Base-by-base conservation (phyloP, 441 rosid genomes). In the Isatis lusitanica region DNA sequence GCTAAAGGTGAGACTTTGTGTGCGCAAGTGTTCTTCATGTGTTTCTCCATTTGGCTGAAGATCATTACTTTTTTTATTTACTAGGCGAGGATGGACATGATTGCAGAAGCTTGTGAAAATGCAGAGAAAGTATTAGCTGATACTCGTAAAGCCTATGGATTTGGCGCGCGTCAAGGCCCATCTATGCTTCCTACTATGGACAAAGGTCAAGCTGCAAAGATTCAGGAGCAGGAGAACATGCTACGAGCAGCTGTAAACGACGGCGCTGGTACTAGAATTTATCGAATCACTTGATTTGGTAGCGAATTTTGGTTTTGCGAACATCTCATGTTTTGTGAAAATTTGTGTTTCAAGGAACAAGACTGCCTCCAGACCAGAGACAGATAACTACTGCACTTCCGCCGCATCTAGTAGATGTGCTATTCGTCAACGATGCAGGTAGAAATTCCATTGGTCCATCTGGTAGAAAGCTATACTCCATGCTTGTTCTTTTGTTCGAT, bases 101-200 rank as follows among this genome's bases (percentile, higher is more conserved):
- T 96, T 76, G 93, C 82, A 18, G 90, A 87, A 57, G 99, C 97
- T n/a, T 95, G 98, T 84, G 95, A 89, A 79, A 86, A 89, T 87
- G 97, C 97, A 38, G 98, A 86, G 81, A 87, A 87, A 80, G 93
- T 90, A 9, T 76, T 95, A 68, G 91, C 92, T 35, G 97, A 91
- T 52, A 86, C 96, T 7, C 95, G 94, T 65, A 90, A 93, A 86
- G 97, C 94, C 26, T 91, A 93, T 74, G 88, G 93, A 71, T 77
- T 89, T 62, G 93, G 93, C 44, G 67, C 88, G 28, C 92, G 96
- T 61, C 94, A 90, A 81, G 97, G 94, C n/a, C 96, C 90, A 11
- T 70, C 95, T 1, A 86, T 85, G 81, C 86, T 86, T 81, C 98
- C 97, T 6, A 89, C 98, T 58, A 67, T 89, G 76, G 99, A 96